phyloP scores from a whole-genome alignment of 345 rosid genomes.

The Moringa oleifera region DNA sequence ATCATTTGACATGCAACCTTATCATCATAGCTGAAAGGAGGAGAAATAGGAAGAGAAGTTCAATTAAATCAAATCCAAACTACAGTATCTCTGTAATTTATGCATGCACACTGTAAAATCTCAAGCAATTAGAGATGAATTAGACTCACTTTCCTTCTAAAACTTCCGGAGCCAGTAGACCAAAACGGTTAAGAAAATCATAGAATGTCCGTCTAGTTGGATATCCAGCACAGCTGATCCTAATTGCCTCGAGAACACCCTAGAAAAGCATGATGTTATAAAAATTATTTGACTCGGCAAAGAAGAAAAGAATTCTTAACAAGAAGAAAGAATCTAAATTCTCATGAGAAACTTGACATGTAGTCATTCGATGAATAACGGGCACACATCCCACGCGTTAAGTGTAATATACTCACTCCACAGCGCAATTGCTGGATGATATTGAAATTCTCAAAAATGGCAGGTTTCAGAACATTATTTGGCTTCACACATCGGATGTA shows the following conservation, averaged over 20 bases:
- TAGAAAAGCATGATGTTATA: conserved; percentile 15
- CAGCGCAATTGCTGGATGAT: conserved; percentile 96
- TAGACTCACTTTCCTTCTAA: conserved; percentile 73
- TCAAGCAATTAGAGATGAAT: background rate
- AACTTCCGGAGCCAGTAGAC: conserved; percentile 93
- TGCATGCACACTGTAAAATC: background rate
- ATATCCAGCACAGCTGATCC: conserved; percentile 99
- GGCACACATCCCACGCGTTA: no score
- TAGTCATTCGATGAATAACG: conserved; percentile 3
- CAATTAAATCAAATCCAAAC: conserved; percentile 14
- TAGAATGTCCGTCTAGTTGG: conserved; percentile 94
- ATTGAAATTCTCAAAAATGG: conserved; percentile 81
- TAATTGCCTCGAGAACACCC: conserved; percentile 95
- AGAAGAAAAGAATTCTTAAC: background rate
- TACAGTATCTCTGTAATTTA: conserved; percentile 11
- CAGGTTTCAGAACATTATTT: conserved; percentile 80
- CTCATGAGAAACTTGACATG: background rate
- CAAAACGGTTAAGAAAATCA: conserved; percentile 91
- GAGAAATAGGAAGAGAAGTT: conserved; percentile 14
- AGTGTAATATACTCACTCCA: conserved; percentile 66
- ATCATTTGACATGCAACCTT: conserved; percentile 86
- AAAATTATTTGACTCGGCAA: background rate
- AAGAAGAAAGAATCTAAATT: background rate
- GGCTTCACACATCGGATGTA: conserved; percentile 99
- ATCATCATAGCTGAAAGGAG: conserved; percentile 63